Evolutionary conservation across 495 filamentous ascomycete species (phyloP), one percentile per base, ranked within the genome.

Genomic region (Glutinoglossum americanum): DNA sequence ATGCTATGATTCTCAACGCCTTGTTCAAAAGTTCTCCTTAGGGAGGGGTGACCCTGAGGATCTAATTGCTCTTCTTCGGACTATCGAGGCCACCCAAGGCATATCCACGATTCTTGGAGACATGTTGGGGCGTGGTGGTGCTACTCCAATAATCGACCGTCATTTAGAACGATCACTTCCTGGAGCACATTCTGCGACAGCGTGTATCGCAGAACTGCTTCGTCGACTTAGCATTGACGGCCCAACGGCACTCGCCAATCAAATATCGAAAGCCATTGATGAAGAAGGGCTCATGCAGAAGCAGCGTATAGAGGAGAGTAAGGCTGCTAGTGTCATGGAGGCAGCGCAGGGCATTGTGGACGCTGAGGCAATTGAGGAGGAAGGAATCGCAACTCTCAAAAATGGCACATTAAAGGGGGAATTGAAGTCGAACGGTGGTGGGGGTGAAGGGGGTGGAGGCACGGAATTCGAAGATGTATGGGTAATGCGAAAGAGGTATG

Each of bases 41-140:
- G 89, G 89, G 17, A 78, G 85, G 54, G 92, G 90, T n/a, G 87
- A 95, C 61, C 74, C 90, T n/a, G 90, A 96, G 67, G 92, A 97
- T 64, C 72, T 99, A 26, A 72, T 97, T 19, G 80, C 77, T 23
- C 73, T 99, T 13, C 85, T 85, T 3, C 79, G 76, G 56, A 93
- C 92, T 0, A 84, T 97, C 58, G 73, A 81, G 57, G 84, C 85
- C 5, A 89, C 88, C 1, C 74, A 80, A 32, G 75, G 83, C 6
- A 81, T 96, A 45, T 75, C 75, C 30, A 64, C 71, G 37, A 62
- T 77, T 1, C 62, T 85, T 9, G 28, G 17, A 27, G 49, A 30
- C 13, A 27, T 53, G 4, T 32, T 53, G 28, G n/a, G 15, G 17
- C 1, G 13, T 21, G 49, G 15, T 27, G 19, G 26, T 53, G 49